A percentile compares a stretch with the other conserved stretches of the same genome.
These are phyloP conservation scores for Pneumocystis wakefieldiae DNA, from an alignment of 1,139 yeast genomes.

Conservation along the genomic window DNA sequence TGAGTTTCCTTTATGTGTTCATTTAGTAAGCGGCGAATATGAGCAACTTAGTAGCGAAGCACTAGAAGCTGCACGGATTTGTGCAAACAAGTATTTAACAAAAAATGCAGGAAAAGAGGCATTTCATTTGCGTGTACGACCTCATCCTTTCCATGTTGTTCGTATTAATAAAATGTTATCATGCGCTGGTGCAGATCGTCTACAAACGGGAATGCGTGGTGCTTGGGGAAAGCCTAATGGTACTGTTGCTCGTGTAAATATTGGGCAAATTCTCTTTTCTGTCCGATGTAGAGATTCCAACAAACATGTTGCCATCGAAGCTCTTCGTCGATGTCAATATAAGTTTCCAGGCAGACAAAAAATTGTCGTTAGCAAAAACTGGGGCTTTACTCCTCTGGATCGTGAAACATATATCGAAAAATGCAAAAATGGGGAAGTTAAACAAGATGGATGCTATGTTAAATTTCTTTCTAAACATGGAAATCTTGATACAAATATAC, in stretches of 20 bases:
- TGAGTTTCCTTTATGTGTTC: conserved; percentile 99
- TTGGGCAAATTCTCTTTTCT: conserved; percentile 96
- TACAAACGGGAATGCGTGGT: conserved; percentile 99
- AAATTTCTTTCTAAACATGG: conserved; percentile 97
- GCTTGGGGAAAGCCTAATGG: conserved; percentile 99
- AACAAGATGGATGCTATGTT: conserved; percentile 98
- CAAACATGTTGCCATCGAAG: conserved; percentile 96
- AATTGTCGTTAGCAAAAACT: conserved; percentile 96
- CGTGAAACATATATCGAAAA: conserved; percentile 90
- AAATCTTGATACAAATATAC: conserved; percentile 79
- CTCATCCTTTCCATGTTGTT: conserved; percentile 99
- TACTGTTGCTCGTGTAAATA: conserved; percentile 97
- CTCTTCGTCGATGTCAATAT: conserved; percentile 99
- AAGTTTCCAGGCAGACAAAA: conserved; percentile 99
- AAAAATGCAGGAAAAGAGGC: conserved; percentile 96
- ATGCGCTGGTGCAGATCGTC: conserved; percentile 99
- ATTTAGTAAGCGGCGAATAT: conserved; percentile 96
- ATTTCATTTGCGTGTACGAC: conserved; percentile 99
- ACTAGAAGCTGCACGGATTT: conserved; percentile 99
- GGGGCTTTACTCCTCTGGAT: conserved; percentile 99
- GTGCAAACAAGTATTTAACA: conserved; percentile 99
- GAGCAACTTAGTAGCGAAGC: conserved; percentile 99
- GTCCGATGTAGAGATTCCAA: conserved; percentile 96
- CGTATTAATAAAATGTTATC: conserved; percentile 99
- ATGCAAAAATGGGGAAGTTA: conserved; percentile 94